Evolutionary conservation across 495 filamentous ascomycete species (phyloP).

Genomic region (Lasiosphaeris hirsuta): DNA sequence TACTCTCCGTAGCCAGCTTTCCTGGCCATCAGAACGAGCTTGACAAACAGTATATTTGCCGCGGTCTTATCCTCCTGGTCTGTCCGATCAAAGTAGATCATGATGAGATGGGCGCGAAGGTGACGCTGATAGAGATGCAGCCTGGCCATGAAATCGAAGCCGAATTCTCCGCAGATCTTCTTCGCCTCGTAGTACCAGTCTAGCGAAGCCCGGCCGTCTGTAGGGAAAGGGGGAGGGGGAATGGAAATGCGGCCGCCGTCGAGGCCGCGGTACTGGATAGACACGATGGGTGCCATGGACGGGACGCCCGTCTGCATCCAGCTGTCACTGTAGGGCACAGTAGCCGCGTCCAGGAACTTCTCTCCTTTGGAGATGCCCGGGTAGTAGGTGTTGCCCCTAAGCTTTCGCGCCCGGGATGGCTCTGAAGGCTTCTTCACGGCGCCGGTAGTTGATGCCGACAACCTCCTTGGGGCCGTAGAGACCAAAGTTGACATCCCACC

Average conservation of each 20-base stretch:
- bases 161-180: slow-evolving; percentile 1
- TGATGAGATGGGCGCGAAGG: slow-evolving; percentile 18
- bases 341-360: slow-evolving; percentile 1
- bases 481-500: slow-evolving; percentile 30
- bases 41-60: slow-evolving; percentile 16
- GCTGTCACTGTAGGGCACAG: slow-evolving; percentile 2
- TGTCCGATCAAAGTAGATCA: slow-evolving; percentile 34
- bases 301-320: slow-evolving; percentile 12
- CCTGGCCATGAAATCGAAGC: slow-evolving; percentile 11
- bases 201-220: slow-evolving; percentile 12
- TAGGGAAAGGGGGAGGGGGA: slow-evolving; percentile 4
- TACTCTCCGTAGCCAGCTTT: slow-evolving; percentile 31
- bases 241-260: slow-evolving; percentile 16
- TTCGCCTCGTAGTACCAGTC: slow-evolving; percentile 13
- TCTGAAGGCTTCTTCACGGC: slow-evolving; percentile 17
- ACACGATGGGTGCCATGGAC: slow-evolving; percentile 9
- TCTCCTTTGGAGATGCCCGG: slow-evolving; percentile 9
- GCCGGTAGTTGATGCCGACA: slow-evolving; percentile 20
- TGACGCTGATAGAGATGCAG: slow-evolving; percentile 14
- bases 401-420: slow-evolving; percentile 27
- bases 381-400: slow-evolving; percentile 11
- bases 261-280: slow-evolving; percentile 12
- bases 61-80: slow-evolving; percentile 28
- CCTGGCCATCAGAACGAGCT: slow-evolving; percentile 29
- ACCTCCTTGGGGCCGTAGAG: slow-evolving; percentile 37